A percentile compares a stretch with the other conserved stretches of the same genome.
phyloP scores from a whole-genome alignment of 176 grass and related monocot species.

The Carex littledalei region DNA sequence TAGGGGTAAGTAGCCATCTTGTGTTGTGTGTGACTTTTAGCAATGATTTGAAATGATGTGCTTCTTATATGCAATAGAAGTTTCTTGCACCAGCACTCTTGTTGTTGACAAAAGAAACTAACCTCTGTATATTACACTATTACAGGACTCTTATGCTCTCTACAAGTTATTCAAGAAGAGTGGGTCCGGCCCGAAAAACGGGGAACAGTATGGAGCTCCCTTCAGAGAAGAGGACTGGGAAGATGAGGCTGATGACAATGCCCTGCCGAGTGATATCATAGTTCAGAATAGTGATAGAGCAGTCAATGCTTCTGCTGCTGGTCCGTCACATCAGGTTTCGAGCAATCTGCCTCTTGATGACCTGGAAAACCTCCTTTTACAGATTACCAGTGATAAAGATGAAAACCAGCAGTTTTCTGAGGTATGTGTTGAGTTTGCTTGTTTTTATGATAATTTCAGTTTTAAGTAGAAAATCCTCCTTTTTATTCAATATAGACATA shows the following conservation, averaged over 20 bases:
- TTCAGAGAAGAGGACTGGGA: constrained; percentile 92
- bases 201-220: constrained; percentile 91
- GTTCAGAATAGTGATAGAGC: neutral
- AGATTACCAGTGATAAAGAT: constrained; percentile 39
- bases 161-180: constrained; percentile 98
- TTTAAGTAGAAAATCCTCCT: neutral
- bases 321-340: neutral
- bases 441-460: neutral
- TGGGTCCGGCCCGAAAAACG: constrained; percentile 80
- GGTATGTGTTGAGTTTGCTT: neutral
- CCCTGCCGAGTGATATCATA: neutral
- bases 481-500: no score
- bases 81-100: neutral
- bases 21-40: neutral
- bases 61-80: neutral
- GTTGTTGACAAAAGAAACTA: neutral
- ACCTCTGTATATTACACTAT: constrained; percentile 22
- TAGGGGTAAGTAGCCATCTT: neutral
- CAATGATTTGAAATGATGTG: neutral
- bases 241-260: constrained; percentile 28
- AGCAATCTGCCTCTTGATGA: constrained; percentile 33
- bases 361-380: constrained; percentile 53
- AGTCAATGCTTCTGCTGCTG: neutral
- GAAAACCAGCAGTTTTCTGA: constrained; percentile 13
- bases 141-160: constrained; percentile 59